phyloP scores from a whole-genome alignment of 139 green algal genomes.

The Tetradesmus obliquus region DNA sequence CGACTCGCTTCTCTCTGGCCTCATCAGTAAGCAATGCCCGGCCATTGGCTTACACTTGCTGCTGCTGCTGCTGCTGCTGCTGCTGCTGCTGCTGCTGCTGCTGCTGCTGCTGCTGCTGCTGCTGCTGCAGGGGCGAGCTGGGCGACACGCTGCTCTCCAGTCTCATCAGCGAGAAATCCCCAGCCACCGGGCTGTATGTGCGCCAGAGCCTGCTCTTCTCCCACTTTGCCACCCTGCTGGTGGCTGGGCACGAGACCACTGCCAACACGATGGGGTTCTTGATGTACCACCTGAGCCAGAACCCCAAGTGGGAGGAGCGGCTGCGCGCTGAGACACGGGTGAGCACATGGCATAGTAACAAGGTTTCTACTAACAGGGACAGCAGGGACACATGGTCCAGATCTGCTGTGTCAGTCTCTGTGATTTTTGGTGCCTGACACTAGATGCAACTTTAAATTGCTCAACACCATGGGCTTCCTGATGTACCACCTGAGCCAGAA shows the following conservation, averaged over 20 bases:
- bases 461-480: conserved; percentile 85
- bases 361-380: neutral
- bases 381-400: neutral
- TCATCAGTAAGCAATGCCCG: neutral
- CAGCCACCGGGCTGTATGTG: conserved; percentile 19
- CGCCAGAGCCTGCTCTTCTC: conserved; percentile 12
- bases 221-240: conserved; percentile 31
- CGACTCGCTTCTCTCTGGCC: too few relatives aligned
- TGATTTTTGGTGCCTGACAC: too few relatives aligned
- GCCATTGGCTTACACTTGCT: neutral
- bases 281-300: conserved; percentile 74
- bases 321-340: conserved; percentile 43
- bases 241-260: conserved; percentile 79
- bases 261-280: conserved; percentile 86
- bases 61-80: neutral
- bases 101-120: neutral
- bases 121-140: conserved; percentile 16
- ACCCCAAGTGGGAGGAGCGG: conserved; percentile 50
- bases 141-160: conserved; percentile 4
- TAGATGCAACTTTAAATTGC: too few relatives aligned
- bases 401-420: neutral
- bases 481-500: conserved; percentile 75
- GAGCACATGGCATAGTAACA: neutral
- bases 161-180: conserved; percentile 6
- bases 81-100: neutral